These are phyloP conservation scores for Fusarium sp. DNA, from an alignment of 2,329 filamentous ascomycete species.

Conservation along the genomic window DNA sequence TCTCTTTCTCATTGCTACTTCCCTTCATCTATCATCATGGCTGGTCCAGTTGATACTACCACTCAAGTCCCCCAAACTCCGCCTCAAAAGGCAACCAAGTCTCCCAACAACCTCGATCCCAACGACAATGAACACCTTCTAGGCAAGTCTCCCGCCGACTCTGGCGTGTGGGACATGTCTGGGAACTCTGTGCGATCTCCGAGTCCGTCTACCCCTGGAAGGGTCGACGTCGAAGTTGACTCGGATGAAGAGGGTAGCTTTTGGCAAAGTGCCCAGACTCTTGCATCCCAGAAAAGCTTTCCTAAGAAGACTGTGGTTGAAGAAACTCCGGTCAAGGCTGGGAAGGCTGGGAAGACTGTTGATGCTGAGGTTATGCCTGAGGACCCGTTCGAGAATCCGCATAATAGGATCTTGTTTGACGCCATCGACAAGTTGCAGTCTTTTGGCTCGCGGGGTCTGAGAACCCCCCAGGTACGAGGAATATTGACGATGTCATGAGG, in stretches of 20 bases:
- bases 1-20: background rate
- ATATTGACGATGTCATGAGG: too few species aligned
- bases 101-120: background rate
- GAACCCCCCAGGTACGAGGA: conserved; percentile 48
- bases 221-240: background rate
- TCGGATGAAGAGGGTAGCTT: background rate
- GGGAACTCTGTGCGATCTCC: background rate
- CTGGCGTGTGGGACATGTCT: conserved; percentile 19
- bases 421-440: conserved; percentile 52
- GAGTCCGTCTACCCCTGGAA: background rate
- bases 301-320: too few species aligned
- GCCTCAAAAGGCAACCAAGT: conserved; percentile 4
- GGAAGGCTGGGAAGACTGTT: background rate
- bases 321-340: background rate
- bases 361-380: conserved; percentile 30
- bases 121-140: background rate
- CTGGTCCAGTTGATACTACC: conserved; percentile 22
- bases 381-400: conserved; percentile 51
- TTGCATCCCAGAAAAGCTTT: background rate
- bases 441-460: conserved; percentile 47
- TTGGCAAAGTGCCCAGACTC: background rate
- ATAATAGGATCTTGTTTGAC: conserved; percentile 51
- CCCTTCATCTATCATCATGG: conserved; percentile 20
- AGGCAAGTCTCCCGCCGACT: conserved; percentile 21
- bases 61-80: conserved; percentile 7